These are phyloP conservation scores for Gracilaria gracilis DNA, from an alignment of 23 red algal genomes.

Conservation along the genomic window DNA sequence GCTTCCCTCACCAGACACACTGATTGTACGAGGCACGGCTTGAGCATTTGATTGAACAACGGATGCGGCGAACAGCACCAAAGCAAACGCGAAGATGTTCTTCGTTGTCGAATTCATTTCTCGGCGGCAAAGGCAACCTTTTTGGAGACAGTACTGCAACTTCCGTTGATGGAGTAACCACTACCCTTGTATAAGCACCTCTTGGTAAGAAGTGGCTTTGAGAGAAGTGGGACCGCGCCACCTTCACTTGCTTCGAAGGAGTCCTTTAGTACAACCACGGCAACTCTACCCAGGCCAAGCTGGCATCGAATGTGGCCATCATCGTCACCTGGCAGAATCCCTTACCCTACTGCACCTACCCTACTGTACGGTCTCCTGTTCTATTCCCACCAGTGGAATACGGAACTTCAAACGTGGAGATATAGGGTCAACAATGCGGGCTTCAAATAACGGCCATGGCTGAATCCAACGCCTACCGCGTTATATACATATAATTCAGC, in stretches of 20 bases:
- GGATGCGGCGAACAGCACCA: background rate
- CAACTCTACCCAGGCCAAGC: too few species aligned
- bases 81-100: background rate
- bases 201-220: too few species aligned
- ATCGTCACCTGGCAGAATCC: background rate
- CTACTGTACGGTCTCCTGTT: too few species aligned
- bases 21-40: conserved; percentile 34
- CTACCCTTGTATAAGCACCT: too few species aligned
- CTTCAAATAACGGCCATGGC: background rate
- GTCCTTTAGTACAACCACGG: too few species aligned
- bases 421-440: background rate
- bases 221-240: too few species aligned
- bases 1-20: conserved; percentile 21
- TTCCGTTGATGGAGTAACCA: too few species aligned
- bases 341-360: background rate
- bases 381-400: background rate
- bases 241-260: too few species aligned
- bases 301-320: too few species aligned
- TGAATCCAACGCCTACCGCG: background rate
- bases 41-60: conserved; percentile 9
- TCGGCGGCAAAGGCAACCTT: background rate
- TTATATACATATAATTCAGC: background rate
- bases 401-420: background rate
- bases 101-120: background rate
- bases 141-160: background rate